Conservation (phyloP, 2,329 filamentous ascomycete species). For the Scedosporium dehoogii region DNA sequence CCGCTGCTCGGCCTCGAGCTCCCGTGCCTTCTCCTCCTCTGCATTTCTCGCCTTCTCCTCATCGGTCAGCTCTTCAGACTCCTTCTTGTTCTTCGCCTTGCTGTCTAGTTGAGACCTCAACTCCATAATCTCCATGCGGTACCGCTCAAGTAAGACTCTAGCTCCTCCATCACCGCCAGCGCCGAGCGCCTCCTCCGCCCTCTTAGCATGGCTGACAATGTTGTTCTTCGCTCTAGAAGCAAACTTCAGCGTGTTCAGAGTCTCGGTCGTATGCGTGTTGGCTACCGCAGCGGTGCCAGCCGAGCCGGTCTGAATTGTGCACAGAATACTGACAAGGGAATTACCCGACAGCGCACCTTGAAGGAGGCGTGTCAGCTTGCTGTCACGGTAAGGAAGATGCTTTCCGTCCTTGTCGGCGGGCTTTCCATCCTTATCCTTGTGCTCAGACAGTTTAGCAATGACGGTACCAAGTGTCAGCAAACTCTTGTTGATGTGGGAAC, state of each 20-base stretch:
- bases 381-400: constrained; percentile 93
- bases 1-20: constrained; percentile 72
- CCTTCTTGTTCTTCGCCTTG: constrained; percentile 61
- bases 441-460: constrained; percentile 82
- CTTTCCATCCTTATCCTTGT: constrained; percentile 72
- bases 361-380: constrained; percentile 86
- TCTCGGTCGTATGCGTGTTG: constrained; percentile 74
- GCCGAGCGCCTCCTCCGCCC: constrained; percentile 78
- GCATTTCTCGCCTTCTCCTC: constrained; percentile 53
- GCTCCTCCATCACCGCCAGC: constrained; percentile 75
- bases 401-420: constrained; percentile 72
- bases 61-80: constrained; percentile 39
- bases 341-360: constrained; percentile 89
- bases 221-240: constrained; percentile 95
- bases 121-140: constrained; percentile 84
- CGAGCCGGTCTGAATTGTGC: constrained; percentile 85
- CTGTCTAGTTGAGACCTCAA: constrained; percentile 70
- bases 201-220: constrained; percentile 94
- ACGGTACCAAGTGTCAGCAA: constrained; percentile 90
- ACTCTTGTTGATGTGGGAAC: constrained; percentile 98
- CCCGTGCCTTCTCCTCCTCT: constrained; percentile 61
- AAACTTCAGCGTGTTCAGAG: constrained; percentile 93
- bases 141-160: constrained; percentile 80
- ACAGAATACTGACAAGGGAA: constrained; percentile 93
- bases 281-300: constrained; percentile 60